A percentile compares a stretch with the other conserved stretches of the same genome.
phyloP scores from a whole-genome alignment of 2,329 filamentous ascomycete genomes.

The Sporothrix luriei region DNA sequence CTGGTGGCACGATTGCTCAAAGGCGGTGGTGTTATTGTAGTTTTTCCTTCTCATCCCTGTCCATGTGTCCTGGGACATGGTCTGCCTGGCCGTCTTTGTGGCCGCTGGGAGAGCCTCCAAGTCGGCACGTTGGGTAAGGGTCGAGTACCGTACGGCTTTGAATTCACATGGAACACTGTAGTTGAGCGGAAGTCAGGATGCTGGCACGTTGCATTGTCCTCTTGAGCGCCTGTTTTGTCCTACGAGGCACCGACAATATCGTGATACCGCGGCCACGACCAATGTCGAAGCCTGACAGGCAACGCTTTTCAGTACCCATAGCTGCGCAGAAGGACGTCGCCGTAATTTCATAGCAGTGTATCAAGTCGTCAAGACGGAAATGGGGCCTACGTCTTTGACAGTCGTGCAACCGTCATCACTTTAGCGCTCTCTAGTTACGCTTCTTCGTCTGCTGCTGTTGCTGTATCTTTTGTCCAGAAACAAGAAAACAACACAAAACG shows the following conservation, averaged over 20 bases:
- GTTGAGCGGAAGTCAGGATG: background rate
- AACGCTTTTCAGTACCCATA: background rate
- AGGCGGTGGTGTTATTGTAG: too few relatives aligned
- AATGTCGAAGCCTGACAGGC: conserved; percentile 19
- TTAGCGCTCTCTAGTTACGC: too few relatives aligned
- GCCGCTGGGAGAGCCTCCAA: conserved; percentile 21
- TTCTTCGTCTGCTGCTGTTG: too few relatives aligned
- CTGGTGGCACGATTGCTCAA: too few relatives aligned
- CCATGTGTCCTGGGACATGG: background rate
- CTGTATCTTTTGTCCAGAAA: background rate
- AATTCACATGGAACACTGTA: background rate
- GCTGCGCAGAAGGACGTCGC: too few relatives aligned
- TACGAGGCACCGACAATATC: background rate
- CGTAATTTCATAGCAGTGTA: too few relatives aligned
- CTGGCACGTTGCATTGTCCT: background rate
- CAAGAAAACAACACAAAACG: background rate
- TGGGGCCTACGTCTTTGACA: too few relatives aligned
- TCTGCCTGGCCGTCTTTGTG: conserved; percentile 7
- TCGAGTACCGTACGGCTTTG: background rate
- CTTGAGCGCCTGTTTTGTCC: conserved; percentile 20
- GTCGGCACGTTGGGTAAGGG: background rate
- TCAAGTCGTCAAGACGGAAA: too few relatives aligned
- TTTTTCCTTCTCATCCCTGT: background rate
- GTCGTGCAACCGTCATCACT: too few relatives aligned
- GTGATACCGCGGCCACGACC: background rate